A percentile compares a stretch with the other conserved stretches of the same genome.
Evolutionary conservation across 2,329 filamentous ascomycete species (phyloP).

Genomic region (Sphaerulina vaccinii): DNA sequence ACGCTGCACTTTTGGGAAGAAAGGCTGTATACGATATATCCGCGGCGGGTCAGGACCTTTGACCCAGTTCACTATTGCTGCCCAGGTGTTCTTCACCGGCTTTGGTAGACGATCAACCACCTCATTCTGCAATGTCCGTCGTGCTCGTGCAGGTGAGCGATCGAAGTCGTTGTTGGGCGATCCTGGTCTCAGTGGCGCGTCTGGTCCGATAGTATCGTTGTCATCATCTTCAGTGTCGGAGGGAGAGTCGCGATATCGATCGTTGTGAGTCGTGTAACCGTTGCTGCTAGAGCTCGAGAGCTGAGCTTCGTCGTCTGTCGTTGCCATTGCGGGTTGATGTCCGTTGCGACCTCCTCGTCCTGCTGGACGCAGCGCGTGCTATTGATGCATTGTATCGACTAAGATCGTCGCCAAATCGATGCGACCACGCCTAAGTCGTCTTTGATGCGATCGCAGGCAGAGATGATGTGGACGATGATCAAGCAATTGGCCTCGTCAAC

Average conservation of each 20-base stretch:
- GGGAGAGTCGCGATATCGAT: constrained; percentile 35
- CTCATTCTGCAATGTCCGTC: constrained; percentile 28
- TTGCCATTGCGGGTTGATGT: no score
- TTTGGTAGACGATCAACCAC: constrained; percentile 31
- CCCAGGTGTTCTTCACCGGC: constrained; percentile 35
- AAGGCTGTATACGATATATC: constrained; percentile 49
- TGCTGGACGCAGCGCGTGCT: no score
- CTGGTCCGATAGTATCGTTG: constrained; percentile 29
- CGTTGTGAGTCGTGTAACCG: constrained; percentile 18
- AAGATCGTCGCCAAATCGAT: no score
- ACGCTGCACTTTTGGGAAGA: constrained; percentile 67
- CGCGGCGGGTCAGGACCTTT: constrained; percentile 51
- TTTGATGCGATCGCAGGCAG: no score
- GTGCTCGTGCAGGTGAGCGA: constrained; percentile 18
- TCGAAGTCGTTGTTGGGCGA: constrained; percentile 30
- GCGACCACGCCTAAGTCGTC: no score
- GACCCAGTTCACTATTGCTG: constrained; percentile 45
- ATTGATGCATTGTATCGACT: no score
- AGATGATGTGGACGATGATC: no score
- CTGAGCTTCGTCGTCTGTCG: constrained; percentile 14
- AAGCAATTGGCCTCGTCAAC: no score
- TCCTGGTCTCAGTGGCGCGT: constrained; percentile 30
- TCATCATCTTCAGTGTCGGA: constrained; percentile 37
- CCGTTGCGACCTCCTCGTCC: no score
- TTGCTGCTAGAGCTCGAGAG: constrained; percentile 20